Base-by-base conservation (phyloP, 495 filamentous ascomycete genomes). In the Penicillium tannophilum region DNA sequence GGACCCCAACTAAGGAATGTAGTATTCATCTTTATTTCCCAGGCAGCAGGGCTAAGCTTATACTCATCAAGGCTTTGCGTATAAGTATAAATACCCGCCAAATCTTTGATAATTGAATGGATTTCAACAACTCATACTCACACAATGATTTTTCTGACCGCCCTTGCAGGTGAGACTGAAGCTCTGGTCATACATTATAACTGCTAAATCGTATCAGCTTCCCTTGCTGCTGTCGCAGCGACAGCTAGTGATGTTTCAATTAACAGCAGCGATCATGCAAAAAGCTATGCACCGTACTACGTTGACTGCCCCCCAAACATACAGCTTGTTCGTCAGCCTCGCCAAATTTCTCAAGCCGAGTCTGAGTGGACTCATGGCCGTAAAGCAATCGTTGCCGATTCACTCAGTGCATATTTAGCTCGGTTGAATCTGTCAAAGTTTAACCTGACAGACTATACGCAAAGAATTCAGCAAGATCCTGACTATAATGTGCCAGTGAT, bases 371-470 rank as follows among this genome's bases (percentile, higher is more conserved):
- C 23, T 23, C 17, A 45, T 6, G 42, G 42, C 7, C 42, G 42
- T 45, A 45, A 45, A 23, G 42, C 42, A 45, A 23, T 45, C 42
- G 42, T 45, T 45, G 17, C 42, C 20, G n/a, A 45, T 23, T 45
- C 42, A 8, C 42, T 45, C 17, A 8, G 9, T 10, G 6, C 42
- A 10, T 45, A 45, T 23, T 20, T 45, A 12, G n/a, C 19, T 23
- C 42, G 42, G 1, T 23, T 45, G 42, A 23, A 45, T 9, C 42
- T 45, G 4, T 6, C 17, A 23, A 17, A n/a, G 8, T 45, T 45
- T 12, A 20, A 45, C 17, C 17, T 45, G 17, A 4, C 4, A 23
- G 42, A 45, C 0, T 45, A 45, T 23, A 10, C 17, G 6, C 9
- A 45, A 8, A 45, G 10, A 12, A 45, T 45, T 5, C 17, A 23